A percentile compares a stretch with the other conserved stretches of the same genome.
These are phyloP conservation scores for Penicillium macrosclerotiorum DNA, from an alignment of 495 filamentous ascomycete species.

Conservation along the genomic window DNA sequence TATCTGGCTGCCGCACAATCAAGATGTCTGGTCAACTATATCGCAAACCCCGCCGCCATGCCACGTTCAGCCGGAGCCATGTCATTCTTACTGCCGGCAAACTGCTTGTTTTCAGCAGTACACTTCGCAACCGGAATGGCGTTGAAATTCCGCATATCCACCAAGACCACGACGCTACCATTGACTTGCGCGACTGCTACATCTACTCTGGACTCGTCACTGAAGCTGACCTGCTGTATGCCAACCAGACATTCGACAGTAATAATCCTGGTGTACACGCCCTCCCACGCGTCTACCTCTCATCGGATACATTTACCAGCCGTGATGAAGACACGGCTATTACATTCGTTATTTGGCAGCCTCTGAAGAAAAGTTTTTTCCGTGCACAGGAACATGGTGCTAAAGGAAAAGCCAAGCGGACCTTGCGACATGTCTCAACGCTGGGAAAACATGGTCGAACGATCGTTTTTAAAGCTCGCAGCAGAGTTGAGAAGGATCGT, in stretches of 20 bases:
- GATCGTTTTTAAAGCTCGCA: constrained; percentile 70
- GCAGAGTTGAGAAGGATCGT: constrained; percentile 68
- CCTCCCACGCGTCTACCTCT: constrained; percentile 61
- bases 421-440: constrained; percentile 50
- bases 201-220: constrained; percentile 69
- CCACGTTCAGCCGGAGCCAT: constrained; percentile 60
- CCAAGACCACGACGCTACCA: constrained; percentile 55
- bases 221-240: constrained; percentile 65
- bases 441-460: constrained; percentile 63
- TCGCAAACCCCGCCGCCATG: constrained; percentile 62
- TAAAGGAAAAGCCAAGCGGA: constrained; percentile 40
- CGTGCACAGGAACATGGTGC: constrained; percentile 47
- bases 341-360: constrained; percentile 73
- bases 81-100: constrained; percentile 65
- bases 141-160: constrained; percentile 60
- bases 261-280: constrained; percentile 64
- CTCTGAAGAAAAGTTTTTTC: constrained; percentile 58
- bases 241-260: constrained; percentile 67
- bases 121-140: constrained; percentile 56
- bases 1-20: constrained; percentile 65
- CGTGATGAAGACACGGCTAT: constrained; percentile 70
- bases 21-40: constrained; percentile 67
- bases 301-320: constrained; percentile 62
- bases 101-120: constrained; percentile 63
- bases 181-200: constrained; percentile 68